Evolutionary conservation across 2,329 filamentous ascomycete genomes (phyloP).

Genomic region (Cladosporium sp.): DNA sequence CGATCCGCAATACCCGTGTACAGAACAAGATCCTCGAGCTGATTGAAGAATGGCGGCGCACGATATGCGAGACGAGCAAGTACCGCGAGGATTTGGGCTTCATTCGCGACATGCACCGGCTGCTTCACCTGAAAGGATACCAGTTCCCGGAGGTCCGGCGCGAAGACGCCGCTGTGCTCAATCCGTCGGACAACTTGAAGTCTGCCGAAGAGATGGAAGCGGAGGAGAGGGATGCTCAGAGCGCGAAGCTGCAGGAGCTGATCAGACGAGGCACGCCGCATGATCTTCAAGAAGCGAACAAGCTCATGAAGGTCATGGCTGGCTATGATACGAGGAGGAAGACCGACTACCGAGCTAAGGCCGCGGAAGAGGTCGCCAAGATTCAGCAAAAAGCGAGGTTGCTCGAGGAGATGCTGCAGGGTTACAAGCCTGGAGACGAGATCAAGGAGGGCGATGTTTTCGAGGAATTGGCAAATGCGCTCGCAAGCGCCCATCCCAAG

Average conservation of each 20-base stretch:
- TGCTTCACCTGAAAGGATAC: slow-evolving; percentile 96
- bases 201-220: slow-evolving; percentile 98
- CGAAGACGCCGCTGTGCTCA: slow-evolving; percentile 93
- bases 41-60: slow-evolving; percentile 97
- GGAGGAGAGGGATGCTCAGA: slow-evolving; percentile 89
- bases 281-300: slow-evolving; percentile 93
- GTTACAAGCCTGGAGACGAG: slow-evolving; percentile 72
- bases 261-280: slow-evolving; percentile 87
- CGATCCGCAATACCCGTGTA: slow-evolving; percentile 75
- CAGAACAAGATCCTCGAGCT: slow-evolving; percentile 90
- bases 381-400: slow-evolving; percentile 93
- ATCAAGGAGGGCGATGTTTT: slow-evolving; percentile 66
- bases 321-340: slow-evolving; percentile 93
- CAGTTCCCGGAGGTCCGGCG: slow-evolving; percentile 85
- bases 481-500: slow-evolving; percentile 93
- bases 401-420: slow-evolving; percentile 85
- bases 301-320: slow-evolving; percentile 98
- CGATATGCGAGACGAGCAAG: slow-evolving; percentile 94
- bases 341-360: slow-evolving; percentile 96
- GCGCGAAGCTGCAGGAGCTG: slow-evolving; percentile 94
- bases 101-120: slow-evolving; percentile 93
- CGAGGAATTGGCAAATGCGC: slow-evolving; percentile 77
- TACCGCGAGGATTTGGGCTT: slow-evolving; percentile 97
- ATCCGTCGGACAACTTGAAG: slow-evolving; percentile 92
- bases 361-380: slow-evolving; percentile 87